Base-by-base conservation (phyloP, 257 asterid genomes). In the Capsicum rhomboideum region DNA sequence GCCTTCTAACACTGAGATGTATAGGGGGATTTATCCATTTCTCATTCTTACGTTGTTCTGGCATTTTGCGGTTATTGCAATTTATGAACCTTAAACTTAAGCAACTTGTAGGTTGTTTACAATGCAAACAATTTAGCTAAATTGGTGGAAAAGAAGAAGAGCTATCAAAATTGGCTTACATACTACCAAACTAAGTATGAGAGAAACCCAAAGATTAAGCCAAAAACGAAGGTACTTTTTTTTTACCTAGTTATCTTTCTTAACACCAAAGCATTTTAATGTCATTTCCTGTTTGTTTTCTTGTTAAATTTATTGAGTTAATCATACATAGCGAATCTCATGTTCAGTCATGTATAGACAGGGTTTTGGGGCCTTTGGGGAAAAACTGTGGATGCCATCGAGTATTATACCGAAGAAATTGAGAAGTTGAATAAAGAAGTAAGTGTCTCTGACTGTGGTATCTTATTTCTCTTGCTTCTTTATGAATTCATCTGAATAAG, bases 341-440 rank as follows among this genome's bases (percentile, higher is more conserved):
- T 82, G 63, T 49, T 82, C 67, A 82, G 59, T 82, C 66, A 82
- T 85, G 84, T 90, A 82, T 91, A 95, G 99, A 95, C 96, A 92
- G 98, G 97, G 83, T 87, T 86, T 79, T 92, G 94, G 94, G 98
- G 98, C 63, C 88, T 92, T 12, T 89, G 90, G 88, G 98, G 98
- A 56, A 83, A 83, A 84, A 61, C 90, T 26, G 98, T 94, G 72
- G 99, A 95, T 89, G 97, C 97, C 82, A 90, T 94, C 66, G 94
- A 95, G 55, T 88, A 91, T 91, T 87, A 95, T 58, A 88, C 89
- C 64, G 85, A 88, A 56, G 90, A 90, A 85, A 84, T 93, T 85
- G 83, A 92, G 78, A 92, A 86, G 89, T 83, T 89, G 88, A 79
- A 83, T 82, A 86, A 87, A 85, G 91, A 89, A 86, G 99, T 93